Evolutionary conservation across 805 yeast genomes (phyloP).

Genomic region (Tetrapisispora phaffii): DNA sequence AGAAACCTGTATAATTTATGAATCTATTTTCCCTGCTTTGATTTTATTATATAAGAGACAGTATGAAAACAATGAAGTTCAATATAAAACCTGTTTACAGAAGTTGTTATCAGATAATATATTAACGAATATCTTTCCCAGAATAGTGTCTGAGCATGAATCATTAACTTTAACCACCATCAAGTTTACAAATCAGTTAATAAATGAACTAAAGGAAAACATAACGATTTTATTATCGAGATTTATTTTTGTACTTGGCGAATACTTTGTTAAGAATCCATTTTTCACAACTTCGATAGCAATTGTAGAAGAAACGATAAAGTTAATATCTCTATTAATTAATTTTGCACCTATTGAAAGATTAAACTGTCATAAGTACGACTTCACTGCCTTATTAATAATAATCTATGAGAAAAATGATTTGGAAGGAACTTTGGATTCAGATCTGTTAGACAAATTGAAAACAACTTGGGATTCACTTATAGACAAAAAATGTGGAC

Average conservation of each 20-base stretch:
- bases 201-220: conserved; percentile 6
- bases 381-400: conserved; percentile 15
- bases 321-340: conserved; percentile 7
- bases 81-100: conserved; percentile 8
- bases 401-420: conserved; percentile 19
- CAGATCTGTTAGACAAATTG: background rate
- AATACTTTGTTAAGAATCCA: conserved; percentile 21
- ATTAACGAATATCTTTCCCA: conserved; percentile 21
- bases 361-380: conserved; percentile 18
- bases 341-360: conserved; percentile 14
- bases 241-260: conserved; percentile 21
- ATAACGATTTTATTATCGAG: conserved; percentile 17
- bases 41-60: conserved; percentile 13
- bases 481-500: background rate
- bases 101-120: conserved; percentile 18
- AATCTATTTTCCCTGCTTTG: conserved; percentile 16
- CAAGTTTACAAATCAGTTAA: background rate
- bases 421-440: conserved; percentile 17
- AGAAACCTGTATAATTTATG: conserved; percentile 13
- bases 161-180: conserved; percentile 11
- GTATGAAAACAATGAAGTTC: conserved; percentile 3
- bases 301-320: conserved; percentile 10
- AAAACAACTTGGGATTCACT: background rate
- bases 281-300: conserved; percentile 16
- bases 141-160: conserved; percentile 17